Evolutionary conservation across 139 green algal genomes (phyloP), one percentile per base, ranked within the genome.

Genomic region (Eudorina sp.): DNA sequence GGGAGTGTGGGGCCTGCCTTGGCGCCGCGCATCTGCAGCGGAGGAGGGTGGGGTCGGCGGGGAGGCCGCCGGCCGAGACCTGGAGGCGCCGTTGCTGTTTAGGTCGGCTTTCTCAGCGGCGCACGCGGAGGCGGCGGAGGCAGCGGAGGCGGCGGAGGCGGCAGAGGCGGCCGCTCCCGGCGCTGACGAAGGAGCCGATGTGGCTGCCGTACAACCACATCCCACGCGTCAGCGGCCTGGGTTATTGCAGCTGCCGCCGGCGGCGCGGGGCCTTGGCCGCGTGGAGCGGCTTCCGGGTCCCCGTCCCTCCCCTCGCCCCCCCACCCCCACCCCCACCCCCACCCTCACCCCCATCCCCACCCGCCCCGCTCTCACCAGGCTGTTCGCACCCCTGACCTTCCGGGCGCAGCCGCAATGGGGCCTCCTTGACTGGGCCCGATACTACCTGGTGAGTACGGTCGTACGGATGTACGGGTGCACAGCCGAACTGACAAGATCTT

Each of bases 371-470:
- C n/a, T n/a, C n/a, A n/a, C n/a, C n/a, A n/a, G 36, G 1, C 84
- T 88, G 58, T 84, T 89, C 38, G 27, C 55, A 0, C 78, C 78
- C 4, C 25, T 89, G 60, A 66, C 84, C 23, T 18, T 23, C 14
- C 58, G 73, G 74, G 53, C 89, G 25, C 84, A 86, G 72, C 80
- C 68, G 38, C n/a, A 70, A 2, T 85, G 73, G 81, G 53, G 70
- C 5, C 13, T 72, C 2, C 58, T 90, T 36, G 90, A 93, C 84
- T 92, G 91, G 88, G 36, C 38, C 4, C 76, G 88, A 1, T 92
- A 77, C 66, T 58, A 82, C 46, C 6, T 89, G 46, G 41, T 94
- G 25, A 3, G 83, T 0, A 25, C 27, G 11, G 51, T 13, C 51
- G 51, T 58, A 16, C 13, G 51, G 51, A 16, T 13, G 51, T 13